These are phyloP conservation scores for Leccinum obscurum DNA, from an alignment of 768 basidiomycete species.

Conservation along the genomic window DNA sequence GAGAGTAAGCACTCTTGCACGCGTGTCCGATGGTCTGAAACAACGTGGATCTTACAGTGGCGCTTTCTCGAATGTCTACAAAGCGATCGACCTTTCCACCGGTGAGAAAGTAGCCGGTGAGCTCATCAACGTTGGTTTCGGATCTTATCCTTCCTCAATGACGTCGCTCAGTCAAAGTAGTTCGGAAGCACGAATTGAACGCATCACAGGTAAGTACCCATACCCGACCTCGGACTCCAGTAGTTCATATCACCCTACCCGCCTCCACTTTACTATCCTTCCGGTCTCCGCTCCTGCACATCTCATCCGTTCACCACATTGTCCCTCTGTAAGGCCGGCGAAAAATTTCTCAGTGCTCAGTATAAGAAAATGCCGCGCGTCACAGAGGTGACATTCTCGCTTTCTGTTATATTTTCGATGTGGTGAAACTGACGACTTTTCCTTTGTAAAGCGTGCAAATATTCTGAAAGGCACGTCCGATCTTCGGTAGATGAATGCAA, in stretches of 20 bases:
- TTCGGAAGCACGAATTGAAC: constrained; percentile 91
- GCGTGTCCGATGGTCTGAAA: constrained; percentile 8
- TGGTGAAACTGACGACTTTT: constrained; percentile 20
- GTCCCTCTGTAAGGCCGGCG: constrained; percentile 66
- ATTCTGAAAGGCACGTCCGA: constrained; percentile 78
- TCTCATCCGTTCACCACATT: constrained; percentile 20
- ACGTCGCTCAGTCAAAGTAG: constrained; percentile 74
- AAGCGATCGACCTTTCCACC: constrained; percentile 74
- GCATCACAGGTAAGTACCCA: constrained; percentile 77
- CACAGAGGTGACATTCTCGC: constrained; percentile 75
- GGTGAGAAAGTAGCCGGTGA: constrained; percentile 82
- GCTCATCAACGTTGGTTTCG: constrained; percentile 11
- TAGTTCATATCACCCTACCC: constrained; percentile 28
- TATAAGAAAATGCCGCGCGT: constrained; percentile 98
- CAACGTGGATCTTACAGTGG: constrained; percentile 51
- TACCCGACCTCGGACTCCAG: constrained; percentile 22
- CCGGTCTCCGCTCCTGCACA: constrained; percentile 19
- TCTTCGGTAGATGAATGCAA: not conserved
- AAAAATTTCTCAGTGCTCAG: constrained; percentile 89
- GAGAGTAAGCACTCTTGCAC: constrained; percentile 65
- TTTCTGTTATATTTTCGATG: constrained; percentile 21
- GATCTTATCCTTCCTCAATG: constrained; percentile 6
- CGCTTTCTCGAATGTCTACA: constrained; percentile 99
- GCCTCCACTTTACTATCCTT: constrained; percentile 18
- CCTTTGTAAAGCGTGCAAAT: constrained; percentile 76